Evolutionary conservation across 768 basidiomycete genomes (phyloP).

Genomic region (Xerocomellus chrysenteron): DNA sequence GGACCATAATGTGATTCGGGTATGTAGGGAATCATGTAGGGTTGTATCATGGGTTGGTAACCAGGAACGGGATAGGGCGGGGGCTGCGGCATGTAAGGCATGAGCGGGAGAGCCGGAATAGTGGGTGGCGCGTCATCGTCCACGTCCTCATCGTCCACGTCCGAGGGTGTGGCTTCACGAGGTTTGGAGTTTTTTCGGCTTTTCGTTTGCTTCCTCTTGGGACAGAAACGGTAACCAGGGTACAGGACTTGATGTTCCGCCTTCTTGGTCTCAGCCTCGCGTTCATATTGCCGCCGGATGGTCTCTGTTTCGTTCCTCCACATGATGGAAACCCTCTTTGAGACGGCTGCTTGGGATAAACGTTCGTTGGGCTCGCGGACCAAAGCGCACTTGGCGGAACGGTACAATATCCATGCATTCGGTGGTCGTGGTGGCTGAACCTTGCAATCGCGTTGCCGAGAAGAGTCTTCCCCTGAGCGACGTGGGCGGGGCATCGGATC

Average conservation of each 20-base stretch:
- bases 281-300: conserved; percentile 52
- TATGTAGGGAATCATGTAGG: conserved; percentile 24
- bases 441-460: conserved; percentile 11
- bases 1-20: conserved; percentile 31
- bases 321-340: conserved; percentile 57
- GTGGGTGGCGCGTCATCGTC: neutral
- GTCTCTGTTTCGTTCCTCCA: conserved; percentile 58
- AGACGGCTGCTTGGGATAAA: conserved; percentile 60
- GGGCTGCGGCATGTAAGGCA: neutral
- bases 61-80: neutral
- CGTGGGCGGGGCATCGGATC: conserved; percentile 25
- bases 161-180: conserved; percentile 18
- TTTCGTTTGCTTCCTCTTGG: conserved; percentile 52
- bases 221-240: conserved; percentile 58
- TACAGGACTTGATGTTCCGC: conserved; percentile 49
- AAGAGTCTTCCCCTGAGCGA: conserved; percentile 1
- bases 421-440: conserved; percentile 61
- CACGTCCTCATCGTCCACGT: neutral
- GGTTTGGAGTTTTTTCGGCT: conserved; percentile 25
- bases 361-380: conserved; percentile 30
- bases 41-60: conserved; percentile 15
- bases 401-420: conserved; percentile 84
- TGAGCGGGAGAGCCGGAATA: neutral
- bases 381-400: conserved; percentile 51
- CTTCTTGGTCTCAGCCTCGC: conserved; percentile 52